These are phyloP conservation scores for Cyclostephanos tholiformis DNA, from an alignment of 108 stramenopile genomes.

Conservation along the genomic window DNA sequence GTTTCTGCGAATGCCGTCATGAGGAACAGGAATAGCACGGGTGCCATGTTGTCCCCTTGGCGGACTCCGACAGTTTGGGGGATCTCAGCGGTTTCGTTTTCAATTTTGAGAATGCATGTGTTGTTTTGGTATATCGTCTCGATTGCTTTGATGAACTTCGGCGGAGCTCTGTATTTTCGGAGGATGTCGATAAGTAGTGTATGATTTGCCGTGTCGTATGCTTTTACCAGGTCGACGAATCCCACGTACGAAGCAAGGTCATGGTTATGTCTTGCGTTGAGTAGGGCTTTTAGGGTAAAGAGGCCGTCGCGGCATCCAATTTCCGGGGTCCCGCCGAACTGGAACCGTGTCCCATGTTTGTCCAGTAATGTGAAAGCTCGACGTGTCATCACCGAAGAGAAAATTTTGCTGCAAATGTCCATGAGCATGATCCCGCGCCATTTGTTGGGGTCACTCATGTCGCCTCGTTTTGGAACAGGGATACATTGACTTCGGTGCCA, in stretches of 20 bases:
- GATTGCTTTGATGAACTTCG: not conserved
- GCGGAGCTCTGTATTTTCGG: no score
- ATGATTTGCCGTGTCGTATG: conserved; percentile 29
- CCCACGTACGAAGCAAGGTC: not conserved
- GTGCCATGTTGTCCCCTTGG: conserved; percentile 13
- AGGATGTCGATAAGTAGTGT: conserved; percentile 3
- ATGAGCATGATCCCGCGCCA: conserved; percentile 11
- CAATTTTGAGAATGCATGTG: conserved; percentile 3
- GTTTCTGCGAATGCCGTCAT: conserved; percentile 23
- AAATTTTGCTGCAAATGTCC: conserved; percentile 18
- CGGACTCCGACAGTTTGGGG: conserved; percentile 8
- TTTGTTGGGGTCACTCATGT: conserved; percentile 10
- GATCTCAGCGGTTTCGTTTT: not conserved
- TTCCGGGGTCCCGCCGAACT: conserved; percentile 20
- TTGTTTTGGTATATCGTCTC: conserved; percentile 11
- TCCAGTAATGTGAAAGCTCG: not conserved
- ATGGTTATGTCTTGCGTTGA: not conserved
- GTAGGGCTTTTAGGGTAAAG: conserved; percentile 21
- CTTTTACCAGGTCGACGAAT: conserved; percentile 30
- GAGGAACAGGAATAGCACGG: conserved; percentile 33
- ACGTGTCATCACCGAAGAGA: not conserved
- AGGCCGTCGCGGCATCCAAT: conserved; percentile 16
- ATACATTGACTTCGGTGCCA: not conserved
- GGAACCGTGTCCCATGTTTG: conserved; percentile 12
- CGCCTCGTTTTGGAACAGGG: not conserved